phyloP scores from a whole-genome alignment of 176 grass and related monocot species.

The Zizania latifolia region DNA sequence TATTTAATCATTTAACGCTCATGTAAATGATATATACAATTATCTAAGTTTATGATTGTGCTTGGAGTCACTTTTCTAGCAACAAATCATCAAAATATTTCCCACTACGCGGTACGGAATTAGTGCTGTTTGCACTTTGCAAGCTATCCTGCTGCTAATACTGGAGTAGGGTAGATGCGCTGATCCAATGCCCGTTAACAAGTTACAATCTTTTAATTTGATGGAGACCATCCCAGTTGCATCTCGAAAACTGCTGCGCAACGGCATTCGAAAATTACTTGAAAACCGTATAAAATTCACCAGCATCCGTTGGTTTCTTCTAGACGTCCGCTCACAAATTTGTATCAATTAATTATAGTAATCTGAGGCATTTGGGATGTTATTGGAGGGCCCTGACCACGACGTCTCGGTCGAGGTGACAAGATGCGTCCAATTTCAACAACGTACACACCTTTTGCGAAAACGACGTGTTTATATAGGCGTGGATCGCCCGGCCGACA shows the following conservation, averaged over 20 bases:
- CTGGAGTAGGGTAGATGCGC: neutral
- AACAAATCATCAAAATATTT: too few relatives aligned
- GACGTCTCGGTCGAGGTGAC: neutral
- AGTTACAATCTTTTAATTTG: neutral
- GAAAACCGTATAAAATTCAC: neutral
- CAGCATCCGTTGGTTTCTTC: too few relatives aligned
- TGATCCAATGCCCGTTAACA: neutral
- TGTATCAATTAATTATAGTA: too few relatives aligned
- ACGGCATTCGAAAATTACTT: neutral
- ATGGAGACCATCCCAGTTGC: neutral
- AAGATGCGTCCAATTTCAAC: slow-evolving; percentile 26
- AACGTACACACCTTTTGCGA: slow-evolving; percentile 1
- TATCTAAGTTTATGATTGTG: too few relatives aligned
- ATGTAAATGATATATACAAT: too few relatives aligned
- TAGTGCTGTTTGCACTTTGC: too few relatives aligned
- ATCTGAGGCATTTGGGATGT: neutral
- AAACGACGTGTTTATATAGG: neutral
- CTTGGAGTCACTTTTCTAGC: too few relatives aligned
- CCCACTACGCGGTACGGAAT: too few relatives aligned
- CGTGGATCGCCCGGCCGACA: slow-evolving; percentile 15
- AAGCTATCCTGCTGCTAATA: neutral
- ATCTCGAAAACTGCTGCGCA: neutral
- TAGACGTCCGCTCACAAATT: neutral
- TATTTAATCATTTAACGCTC: too few relatives aligned
- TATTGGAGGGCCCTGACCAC: too few relatives aligned